Evolutionary conservation across 345 rosid genomes (phyloP).

Genomic region (Carallia brachiata): DNA sequence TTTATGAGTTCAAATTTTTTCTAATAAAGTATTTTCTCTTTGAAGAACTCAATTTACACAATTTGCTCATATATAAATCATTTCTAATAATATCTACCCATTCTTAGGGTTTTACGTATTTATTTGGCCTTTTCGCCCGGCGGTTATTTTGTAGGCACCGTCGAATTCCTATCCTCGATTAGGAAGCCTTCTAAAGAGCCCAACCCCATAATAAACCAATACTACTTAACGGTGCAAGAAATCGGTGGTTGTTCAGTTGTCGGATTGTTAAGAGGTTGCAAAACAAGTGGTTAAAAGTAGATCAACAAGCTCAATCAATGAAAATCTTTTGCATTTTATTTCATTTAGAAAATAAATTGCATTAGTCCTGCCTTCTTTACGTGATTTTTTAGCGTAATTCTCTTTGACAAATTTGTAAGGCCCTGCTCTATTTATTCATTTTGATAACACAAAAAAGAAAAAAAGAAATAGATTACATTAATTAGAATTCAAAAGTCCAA

Average conservation of each 20-base stretch:
- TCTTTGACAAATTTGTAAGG: no score
- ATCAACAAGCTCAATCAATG: constrained; percentile 21
- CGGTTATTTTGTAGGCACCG: neutral
- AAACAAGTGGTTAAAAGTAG: constrained; percentile 5
- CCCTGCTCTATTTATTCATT: no score
- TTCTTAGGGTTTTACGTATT: no score
- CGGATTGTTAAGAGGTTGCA: constrained; percentile 3
- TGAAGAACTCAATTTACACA: no score
- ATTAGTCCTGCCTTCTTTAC: neutral
- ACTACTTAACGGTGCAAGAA: neutral
- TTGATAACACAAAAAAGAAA: no score
- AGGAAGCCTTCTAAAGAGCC: constrained; percentile 3
- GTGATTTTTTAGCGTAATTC: no score
- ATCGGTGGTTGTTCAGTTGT: constrained; percentile 12
- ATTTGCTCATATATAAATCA: no score
- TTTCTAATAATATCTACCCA: no score
- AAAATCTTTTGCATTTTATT: neutral
- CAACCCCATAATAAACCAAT: neutral
- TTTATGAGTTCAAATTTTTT: no score
- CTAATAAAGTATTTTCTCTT: no score
- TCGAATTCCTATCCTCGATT: neutral
- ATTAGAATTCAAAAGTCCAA: neutral
- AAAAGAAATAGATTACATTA: neutral
- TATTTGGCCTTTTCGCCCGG: no score
- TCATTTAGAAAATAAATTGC: neutral